These are phyloP conservation scores for Alternaria triticina DNA, from an alignment of 2,329 filamentous ascomycete genomes.

Conservation along the genomic window DNA sequence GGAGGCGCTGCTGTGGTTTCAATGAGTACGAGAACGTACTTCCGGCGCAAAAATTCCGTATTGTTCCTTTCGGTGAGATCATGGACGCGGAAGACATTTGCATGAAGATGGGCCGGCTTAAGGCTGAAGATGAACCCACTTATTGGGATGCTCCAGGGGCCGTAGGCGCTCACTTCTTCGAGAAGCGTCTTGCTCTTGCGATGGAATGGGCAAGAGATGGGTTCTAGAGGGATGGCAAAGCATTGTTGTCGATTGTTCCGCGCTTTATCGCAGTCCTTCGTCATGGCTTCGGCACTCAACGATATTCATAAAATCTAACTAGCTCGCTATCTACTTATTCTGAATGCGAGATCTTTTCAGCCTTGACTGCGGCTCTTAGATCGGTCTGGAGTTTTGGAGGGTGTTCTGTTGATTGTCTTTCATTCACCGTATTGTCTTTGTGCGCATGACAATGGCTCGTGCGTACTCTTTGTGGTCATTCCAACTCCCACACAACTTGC, in stretches of 20 bases:
- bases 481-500: background rate
- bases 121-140: background rate
- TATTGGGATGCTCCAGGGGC: background rate
- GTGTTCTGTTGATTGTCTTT: background rate
- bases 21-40: background rate
- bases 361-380: background rate
- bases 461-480: background rate
- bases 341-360: background rate
- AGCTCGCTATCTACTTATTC: too few species aligned
- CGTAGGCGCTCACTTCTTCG: background rate
- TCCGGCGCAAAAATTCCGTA: background rate
- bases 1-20: background rate
- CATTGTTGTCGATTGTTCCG: too few species aligned
- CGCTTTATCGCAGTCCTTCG: too few species aligned
- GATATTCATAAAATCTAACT: too few species aligned
- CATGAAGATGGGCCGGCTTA: background rate
- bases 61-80: background rate
- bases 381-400: background rate
- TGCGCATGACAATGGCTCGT: background rate
- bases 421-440: background rate
- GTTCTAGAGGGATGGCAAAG: background rate
- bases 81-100: background rate
- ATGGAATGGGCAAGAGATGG: background rate
- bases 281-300: too few species aligned
- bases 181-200: background rate